Evolutionary conservation across 371 early-diverging fungal species (phyloP), one percentile per base, ranked within the genome.

Genomic region (Mucor saturninus): DNA sequence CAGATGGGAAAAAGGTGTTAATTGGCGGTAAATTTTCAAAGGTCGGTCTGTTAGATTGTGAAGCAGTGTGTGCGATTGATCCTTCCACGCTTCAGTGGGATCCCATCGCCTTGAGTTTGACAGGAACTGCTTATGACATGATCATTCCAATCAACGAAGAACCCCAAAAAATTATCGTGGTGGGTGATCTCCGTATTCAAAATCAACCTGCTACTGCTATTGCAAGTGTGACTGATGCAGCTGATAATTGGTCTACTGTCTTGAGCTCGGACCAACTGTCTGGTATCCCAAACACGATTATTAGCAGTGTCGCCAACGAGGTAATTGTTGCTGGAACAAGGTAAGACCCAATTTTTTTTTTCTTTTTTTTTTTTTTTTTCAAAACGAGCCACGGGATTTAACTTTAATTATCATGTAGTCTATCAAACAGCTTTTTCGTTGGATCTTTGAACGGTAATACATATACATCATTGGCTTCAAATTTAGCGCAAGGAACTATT

Each of bases 21-120:
- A 67, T 88, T 10, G 86, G 76, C 29, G 88, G 88, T 4, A 73
- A 73, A 37, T 88, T 88, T 54, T 66, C 71, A 2, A 77, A 72
- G 0, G 75, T 79, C 11, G 86, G 85, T 0, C 69, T 62, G 2
- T 62, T 84, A 15, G 56, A 52, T 2, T 88, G 88, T 26, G 53
- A 71, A 21, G 52, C 64, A 13, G 59, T 88, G 3, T 88, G 88
- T 50, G 46, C 62, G 2, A 62, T 81, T 29, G 70, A 73, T 50
- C 62, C 67, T 5, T 54, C 2, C 0, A 69, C 40, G 6, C 51
- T 63, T 28, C 78, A 81, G 54, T 81, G 81, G 81, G 70, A 67
- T n/a, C 70, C 66, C 15, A 55, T 77, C 1, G 81, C 73, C 9
- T 52, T 61, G 7, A 61, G 67, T 6, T n/a, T 85, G 15, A 38